Base-by-base conservation (phyloP, 345 rosid species). In the Pugionium dolabratum region DNA sequence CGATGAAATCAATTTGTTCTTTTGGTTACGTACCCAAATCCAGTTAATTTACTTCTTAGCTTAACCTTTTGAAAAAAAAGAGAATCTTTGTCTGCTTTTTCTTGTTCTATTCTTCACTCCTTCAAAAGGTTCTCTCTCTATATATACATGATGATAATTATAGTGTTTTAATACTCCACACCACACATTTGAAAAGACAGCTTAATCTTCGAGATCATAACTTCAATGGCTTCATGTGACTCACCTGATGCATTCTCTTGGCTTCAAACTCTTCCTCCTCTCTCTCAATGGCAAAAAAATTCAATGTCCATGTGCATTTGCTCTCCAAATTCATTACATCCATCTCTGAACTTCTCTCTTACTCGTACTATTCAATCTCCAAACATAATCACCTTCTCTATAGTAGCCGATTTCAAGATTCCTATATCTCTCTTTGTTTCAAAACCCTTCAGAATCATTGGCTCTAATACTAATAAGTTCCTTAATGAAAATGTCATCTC, bases 341-440 rank as follows among this genome's bases (percentile, higher is more conserved):
- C 91, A 49, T 83, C 92, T 31, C 79, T 90, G 4, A 77, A 78
- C 55, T 79, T 90, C 44, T 75, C 63, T 43, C 66, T 81, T 1
- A 26, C 82, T 63, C 82, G 65, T 78, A 79, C 35, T 70, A 62
- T 34, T 25, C 69, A 65, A 2, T 76, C 82, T 46, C 41, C 80
- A 4, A 69, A 63, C 65, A 56, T 70, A 2, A 6, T 87, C 31
- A 73, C 79, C 3, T 79, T 89, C 77, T 89, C 95, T 1, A 66
- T 89, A 6, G 34, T 76, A 34, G 87, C 84, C 2, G 69, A 78
- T 51, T 79, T 78, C 74, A 78, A 45, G 54, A 60, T 76, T 48
- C 71, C 82, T 6, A 58, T 91, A 2, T 61, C 90, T 65, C 90
- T 91, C 9, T 91, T 87, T 85, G 25, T 80, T 29, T 89, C 96